Evolutionary conservation across 768 basidiomycete species (phyloP).

Genomic region (Calocera viscosa): DNA sequence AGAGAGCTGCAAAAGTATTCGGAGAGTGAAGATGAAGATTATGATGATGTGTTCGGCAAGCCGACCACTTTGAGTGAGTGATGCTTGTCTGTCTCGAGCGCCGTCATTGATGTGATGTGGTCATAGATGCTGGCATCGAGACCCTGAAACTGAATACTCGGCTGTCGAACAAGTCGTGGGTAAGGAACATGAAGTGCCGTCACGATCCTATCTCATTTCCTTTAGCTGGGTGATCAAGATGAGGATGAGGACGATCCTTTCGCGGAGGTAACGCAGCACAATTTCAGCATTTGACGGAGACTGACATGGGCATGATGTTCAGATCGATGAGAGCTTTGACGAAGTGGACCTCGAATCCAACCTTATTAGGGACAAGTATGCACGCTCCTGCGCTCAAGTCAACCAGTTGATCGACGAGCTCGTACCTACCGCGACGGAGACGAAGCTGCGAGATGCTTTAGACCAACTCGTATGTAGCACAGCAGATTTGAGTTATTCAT

Average conservation of each 20-base stretch:
- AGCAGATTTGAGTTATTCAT: constrained; percentile 3
- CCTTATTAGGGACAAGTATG: constrained; percentile 84
- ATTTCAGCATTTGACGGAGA: neutral
- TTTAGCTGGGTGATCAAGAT: constrained; percentile 64
- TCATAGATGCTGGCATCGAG: constrained; percentile 44
- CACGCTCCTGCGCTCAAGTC: constrained; percentile 67
- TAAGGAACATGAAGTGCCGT: constrained; percentile 24
- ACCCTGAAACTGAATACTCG: constrained; percentile 76
- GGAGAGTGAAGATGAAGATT: constrained; percentile 83
- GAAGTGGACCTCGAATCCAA: constrained; percentile 89
- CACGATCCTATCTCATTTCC: neutral
- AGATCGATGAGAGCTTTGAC: constrained; percentile 88
- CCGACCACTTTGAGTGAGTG: constrained; percentile 52
- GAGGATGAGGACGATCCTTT: constrained; percentile 94
- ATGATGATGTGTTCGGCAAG: constrained; percentile 88
- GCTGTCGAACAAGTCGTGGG: constrained; percentile 85
- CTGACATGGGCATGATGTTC: constrained; percentile 9
- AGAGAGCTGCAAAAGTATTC: constrained; percentile 73
- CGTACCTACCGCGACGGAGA: constrained; percentile 66
- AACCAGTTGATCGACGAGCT: constrained; percentile 80
- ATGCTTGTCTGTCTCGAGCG: neutral
- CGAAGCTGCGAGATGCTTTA: constrained; percentile 70
- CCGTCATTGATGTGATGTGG: no score
- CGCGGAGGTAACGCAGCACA: constrained; percentile 52
- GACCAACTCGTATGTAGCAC: constrained; percentile 62